These are phyloP conservation scores for Pleurotus salmoneostramineus DNA, from an alignment of 768 basidiomycete genomes.

Conservation along the genomic window DNA sequence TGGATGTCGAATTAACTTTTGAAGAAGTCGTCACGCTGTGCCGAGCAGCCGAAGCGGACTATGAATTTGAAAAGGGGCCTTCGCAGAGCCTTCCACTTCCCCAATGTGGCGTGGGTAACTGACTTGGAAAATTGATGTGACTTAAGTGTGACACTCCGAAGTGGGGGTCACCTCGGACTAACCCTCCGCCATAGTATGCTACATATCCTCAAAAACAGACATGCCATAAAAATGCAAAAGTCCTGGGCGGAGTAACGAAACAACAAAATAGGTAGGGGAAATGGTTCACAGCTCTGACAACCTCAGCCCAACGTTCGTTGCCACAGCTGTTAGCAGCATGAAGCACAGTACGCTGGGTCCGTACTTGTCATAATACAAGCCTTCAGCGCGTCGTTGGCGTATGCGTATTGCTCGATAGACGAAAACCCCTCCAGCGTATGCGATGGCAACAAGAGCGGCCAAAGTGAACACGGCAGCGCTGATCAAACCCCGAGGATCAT, in stretches of 20 bases:
- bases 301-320: slow-evolving; percentile 72
- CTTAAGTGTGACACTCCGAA: too few relatives aligned
- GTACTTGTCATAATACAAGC: slow-evolving; percentile 86
- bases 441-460: slow-evolving; percentile 83
- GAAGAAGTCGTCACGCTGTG: too few relatives aligned
- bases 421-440: slow-evolving; percentile 82
- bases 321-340: slow-evolving; percentile 64
- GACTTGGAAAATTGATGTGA: too few relatives aligned
- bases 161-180: too few relatives aligned
- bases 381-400: slow-evolving; percentile 67
- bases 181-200: too few relatives aligned
- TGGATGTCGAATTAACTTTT: too few relatives aligned
- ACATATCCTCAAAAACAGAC: too few relatives aligned
- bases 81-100: too few relatives aligned
- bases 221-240: too few relatives aligned
- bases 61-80: too few relatives aligned
- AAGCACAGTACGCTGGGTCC: slow-evolving; percentile 76
- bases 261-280: background rate
- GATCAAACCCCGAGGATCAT: slow-evolving; percentile 76
- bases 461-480: slow-evolving; percentile 87
- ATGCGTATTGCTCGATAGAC: slow-evolving; percentile 69
- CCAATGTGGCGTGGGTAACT: too few relatives aligned
- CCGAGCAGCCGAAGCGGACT: too few relatives aligned
- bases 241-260: background rate
- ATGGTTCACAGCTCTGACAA: slow-evolving; percentile 47